Conservation (phyloP, 805 yeast species). For the Kluyveromyces aestuarii region DNA sequence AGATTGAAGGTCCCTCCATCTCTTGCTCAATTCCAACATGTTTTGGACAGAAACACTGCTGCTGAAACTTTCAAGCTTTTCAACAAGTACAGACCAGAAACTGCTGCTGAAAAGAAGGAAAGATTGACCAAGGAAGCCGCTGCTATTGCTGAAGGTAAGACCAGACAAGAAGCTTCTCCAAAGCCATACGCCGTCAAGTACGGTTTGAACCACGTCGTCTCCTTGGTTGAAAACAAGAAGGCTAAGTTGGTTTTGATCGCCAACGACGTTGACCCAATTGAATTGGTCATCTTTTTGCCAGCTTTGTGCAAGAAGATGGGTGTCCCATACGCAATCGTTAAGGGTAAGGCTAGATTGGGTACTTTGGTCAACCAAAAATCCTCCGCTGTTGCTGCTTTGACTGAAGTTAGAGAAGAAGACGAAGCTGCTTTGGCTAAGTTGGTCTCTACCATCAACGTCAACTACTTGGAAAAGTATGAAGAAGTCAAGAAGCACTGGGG, state of each 20-base stretch:
- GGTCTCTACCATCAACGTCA: slow-evolving; percentile 85
- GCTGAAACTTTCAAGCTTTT: slow-evolving; percentile 92
- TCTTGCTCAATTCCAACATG: slow-evolving; percentile 90
- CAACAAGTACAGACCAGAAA: slow-evolving; percentile 99
- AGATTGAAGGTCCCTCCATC: slow-evolving; percentile 99
- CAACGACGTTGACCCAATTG: slow-evolving; percentile 98
- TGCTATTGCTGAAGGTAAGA: slow-evolving; percentile 96
- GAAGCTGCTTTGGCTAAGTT: slow-evolving; percentile 90
- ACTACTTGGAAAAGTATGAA: slow-evolving; percentile 90
- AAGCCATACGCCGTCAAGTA: slow-evolving; percentile 96
- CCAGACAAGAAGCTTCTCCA: slow-evolving; percentile 91
- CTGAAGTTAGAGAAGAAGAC: slow-evolving; percentile 91
- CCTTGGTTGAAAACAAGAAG: slow-evolving; percentile 96
- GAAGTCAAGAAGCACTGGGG: slow-evolving; percentile 99
- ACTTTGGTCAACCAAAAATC: slow-evolving; percentile 96
- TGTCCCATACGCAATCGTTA: slow-evolving; percentile 96
- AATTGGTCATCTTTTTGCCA: slow-evolving; percentile 93
- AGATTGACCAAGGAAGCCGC: slow-evolving; percentile 98
- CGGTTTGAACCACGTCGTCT: slow-evolving; percentile 99
- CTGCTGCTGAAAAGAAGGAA: slow-evolving; percentile 95
- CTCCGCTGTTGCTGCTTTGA: slow-evolving; percentile 93
- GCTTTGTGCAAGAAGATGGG: slow-evolving; percentile 99
- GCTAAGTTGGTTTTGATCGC: slow-evolving; percentile 96
- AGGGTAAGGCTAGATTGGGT: slow-evolving; percentile 98
- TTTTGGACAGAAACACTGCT: slow-evolving; percentile 98